phyloP scores from a whole-genome alignment of 2,329 filamentous ascomycete genomes.

The Keithomyces neogunnii region DNA sequence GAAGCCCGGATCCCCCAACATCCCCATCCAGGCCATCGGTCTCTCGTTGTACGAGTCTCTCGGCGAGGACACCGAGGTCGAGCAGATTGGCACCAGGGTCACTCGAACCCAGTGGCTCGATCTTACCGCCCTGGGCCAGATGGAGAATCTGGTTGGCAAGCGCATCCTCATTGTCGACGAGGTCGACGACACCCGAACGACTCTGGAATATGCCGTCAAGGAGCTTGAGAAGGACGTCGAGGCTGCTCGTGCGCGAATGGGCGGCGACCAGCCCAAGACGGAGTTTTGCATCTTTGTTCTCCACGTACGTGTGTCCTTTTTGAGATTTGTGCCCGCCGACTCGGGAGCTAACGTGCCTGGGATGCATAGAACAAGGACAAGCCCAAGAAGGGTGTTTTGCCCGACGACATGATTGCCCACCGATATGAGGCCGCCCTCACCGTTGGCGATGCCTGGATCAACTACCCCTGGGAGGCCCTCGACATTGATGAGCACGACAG shows the following conservation, averaged over 20 bases:
- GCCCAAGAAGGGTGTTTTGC: constrained; percentile 81
- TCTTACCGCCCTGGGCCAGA: constrained; percentile 69
- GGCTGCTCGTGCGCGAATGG: constrained; percentile 64
- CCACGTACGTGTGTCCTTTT: constrained; percentile 52
- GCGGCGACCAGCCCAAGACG: constrained; percentile 58
- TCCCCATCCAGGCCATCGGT: constrained; percentile 97
- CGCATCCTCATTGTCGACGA: constrained; percentile 89
- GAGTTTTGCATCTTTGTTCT: constrained; percentile 93
- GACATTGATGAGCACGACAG: constrained; percentile 91
- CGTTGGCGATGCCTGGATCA: constrained; percentile 93
- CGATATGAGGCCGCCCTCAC: constrained; percentile 82
- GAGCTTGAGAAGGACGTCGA: constrained; percentile 95
- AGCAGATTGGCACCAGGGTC: constrained; percentile 84
- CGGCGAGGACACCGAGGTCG: constrained; percentile 42
- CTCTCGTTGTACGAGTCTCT: constrained; percentile 94
- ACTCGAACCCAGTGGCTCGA: constrained; percentile 98
- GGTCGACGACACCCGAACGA: constrained; percentile 92
- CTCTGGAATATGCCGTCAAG: constrained; percentile 85
- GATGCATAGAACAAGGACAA: constrained; percentile 83
- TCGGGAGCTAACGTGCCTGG: neutral
- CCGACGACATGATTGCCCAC: constrained; percentile 65
- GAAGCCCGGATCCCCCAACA: constrained; percentile 77
- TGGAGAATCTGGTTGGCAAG: constrained; percentile 85
- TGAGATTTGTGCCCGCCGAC: too few relatives aligned
- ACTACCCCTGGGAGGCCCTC: constrained; percentile 95